These are phyloP conservation scores for Cutaneotrichosporon dermatis DNA, from an alignment of 1,284 basidiomycete genomes.

Conservation along the genomic window DNA sequence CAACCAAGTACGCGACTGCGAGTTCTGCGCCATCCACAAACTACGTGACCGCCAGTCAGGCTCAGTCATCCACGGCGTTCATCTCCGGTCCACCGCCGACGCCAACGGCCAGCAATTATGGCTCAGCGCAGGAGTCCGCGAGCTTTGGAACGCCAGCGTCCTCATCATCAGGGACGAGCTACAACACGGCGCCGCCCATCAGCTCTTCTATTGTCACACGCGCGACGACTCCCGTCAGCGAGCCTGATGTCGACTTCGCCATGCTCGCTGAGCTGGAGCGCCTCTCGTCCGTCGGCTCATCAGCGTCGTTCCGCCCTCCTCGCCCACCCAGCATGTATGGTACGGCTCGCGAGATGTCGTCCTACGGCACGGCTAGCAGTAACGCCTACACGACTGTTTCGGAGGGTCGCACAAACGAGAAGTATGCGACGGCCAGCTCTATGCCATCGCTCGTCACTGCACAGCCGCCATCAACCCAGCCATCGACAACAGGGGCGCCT, in stretches of 20 bases:
- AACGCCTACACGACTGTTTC: constrained; percentile 16
- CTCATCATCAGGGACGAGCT: constrained; percentile 1
- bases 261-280: constrained; percentile 38
- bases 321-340: not conserved
- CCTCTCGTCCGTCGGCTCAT: constrained; percentile 25
- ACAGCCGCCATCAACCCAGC: not conserved
- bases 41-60: not conserved
- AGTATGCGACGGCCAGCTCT: constrained; percentile 1
- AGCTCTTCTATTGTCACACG: not conserved
- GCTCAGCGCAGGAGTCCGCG: not conserved
- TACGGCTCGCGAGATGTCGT: not conserved
- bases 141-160: not conserved
- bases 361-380: constrained; percentile 18
- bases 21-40: no score
- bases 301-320: not conserved
- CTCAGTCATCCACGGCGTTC: not conserved
- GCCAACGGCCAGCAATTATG: not conserved
- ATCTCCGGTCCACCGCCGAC: not conserved
- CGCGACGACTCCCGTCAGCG: constrained; percentile 31
- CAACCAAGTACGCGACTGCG: no score
- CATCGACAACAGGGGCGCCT: not conserved
- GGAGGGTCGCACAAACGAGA: not conserved
- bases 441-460: constrained; percentile 1
- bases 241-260: constrained; percentile 34
- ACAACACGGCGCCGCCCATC: not conserved